Base-by-base conservation (phyloP, 441 rosid genomes). In the Jatropha multifida region DNA sequence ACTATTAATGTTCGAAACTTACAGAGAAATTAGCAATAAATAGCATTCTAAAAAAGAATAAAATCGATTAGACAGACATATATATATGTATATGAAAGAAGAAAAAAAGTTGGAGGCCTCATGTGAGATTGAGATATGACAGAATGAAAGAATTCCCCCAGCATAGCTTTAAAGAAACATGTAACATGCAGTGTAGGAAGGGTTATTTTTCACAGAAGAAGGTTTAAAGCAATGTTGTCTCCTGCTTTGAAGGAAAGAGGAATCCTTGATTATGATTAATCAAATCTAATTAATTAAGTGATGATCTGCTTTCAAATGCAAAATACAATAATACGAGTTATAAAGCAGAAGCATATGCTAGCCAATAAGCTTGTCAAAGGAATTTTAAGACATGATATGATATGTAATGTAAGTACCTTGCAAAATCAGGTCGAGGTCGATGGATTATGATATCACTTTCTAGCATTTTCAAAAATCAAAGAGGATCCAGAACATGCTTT, bases 361-460 rank as follows among this genome's bases (percentile, higher is more conserved):
- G 4, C 48, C 61, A 68, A 72, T 59, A 42, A 60, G 59, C 52
- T 3, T 44, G 74, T 61, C 74, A 46, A 42, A 42, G 46, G 9
- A 42, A 42, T 42, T 8, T 42, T 32, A 32, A 32, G 32, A 32
- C 32, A 32, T 32, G 32, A 32, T 32, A 32, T 32, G 32, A 32
- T 32, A 32, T 32, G 32, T 32, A 32, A 32, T 32, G 32, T 32
- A 32, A 32, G 32, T 32, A 32, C 32, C 32, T 32, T 32, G 1
- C 66, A 8, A 15, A 46, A 4, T 44, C 44, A 15, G 18, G 7
- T 41, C 32, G 32, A 32, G 18, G 7, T 41, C 32, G 32, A 32
- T 32, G 32, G 18, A 41, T 41, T 37, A 42, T 42, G 4, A 42
- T 8, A 3, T 42, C 46, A 42, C 46, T 42, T 42, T 42, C 9